phyloP scores from a whole-genome alignment of 331 rosid species.

The Quercus lobata region DNA sequence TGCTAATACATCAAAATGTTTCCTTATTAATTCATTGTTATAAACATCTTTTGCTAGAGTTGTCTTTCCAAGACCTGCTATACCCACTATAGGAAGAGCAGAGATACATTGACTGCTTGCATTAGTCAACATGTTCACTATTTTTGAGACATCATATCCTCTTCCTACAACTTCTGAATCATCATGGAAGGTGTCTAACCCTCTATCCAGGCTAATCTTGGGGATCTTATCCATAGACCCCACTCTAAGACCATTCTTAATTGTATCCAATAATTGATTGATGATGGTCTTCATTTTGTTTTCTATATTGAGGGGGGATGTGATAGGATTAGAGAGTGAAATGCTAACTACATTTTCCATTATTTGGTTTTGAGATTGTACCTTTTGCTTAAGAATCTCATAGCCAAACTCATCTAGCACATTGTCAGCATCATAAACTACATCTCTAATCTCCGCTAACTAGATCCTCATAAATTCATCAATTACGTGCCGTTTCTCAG shows the following conservation, averaged over 20 bases:
- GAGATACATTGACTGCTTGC: neutral
- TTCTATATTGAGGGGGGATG: too few relatives aligned
- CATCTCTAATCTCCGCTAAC: neutral
- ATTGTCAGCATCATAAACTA: neutral
- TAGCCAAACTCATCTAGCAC: neutral
- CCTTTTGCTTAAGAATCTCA: too few relatives aligned
- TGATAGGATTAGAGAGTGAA: too few relatives aligned
- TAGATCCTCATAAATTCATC: neutral
- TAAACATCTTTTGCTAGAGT: neutral
- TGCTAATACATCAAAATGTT: neutral
- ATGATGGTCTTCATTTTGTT: too few relatives aligned
- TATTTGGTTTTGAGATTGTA: too few relatives aligned
- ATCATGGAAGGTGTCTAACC: neutral
- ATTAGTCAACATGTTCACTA: neutral
- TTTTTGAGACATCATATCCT: neutral
- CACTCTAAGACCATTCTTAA: too few relatives aligned
- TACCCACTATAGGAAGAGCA: neutral
- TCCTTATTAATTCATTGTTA: neutral
- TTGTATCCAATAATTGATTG: too few relatives aligned
- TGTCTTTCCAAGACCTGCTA: neutral
- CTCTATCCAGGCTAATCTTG: too few relatives aligned
- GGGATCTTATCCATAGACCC: too few relatives aligned
- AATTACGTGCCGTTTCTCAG: neutral
- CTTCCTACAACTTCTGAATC: neutral
- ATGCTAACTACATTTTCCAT: too few relatives aligned